Base-by-base conservation (phyloP, 2,329 filamentous ascomycete species). In the Fusarium pseudograminearum region DNA sequence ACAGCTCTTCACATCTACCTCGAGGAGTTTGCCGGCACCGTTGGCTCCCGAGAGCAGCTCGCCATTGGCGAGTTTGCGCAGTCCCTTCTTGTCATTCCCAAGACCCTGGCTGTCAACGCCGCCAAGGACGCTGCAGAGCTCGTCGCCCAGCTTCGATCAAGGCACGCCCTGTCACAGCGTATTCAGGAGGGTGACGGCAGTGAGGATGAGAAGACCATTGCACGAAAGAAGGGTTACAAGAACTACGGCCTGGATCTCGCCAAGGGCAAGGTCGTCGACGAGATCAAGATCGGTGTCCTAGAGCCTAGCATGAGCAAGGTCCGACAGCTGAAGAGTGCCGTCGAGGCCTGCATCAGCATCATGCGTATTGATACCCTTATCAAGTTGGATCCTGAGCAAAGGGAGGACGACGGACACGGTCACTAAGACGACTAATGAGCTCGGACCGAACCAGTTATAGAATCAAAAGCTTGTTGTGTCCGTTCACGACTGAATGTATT, bases 331-430 rank as follows among this genome's bases (percentile, higher is more conserved):
- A 99, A 99, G 91, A 97, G 92, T 82, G 96, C 96, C 30, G 96
- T 99, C 51, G 96, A 99, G 84, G 96, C 96, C 57, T 98, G 96
- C 82, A 97, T 99, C 81, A 93, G 94, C 78, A 98, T 99, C 80
- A 98, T 99, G 96, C 89, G 96, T 77, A 99, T 99, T 79, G 96
- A 99, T 84, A 98, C 96, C 71, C 86, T 99, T 82, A 98, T 99
- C 83, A 97, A 97, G 86, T 84, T 99, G 81, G 96, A 99, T 85
- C 94, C 94, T 20, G 94, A 98, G 71, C 69, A 70, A 85, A 88
- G 91, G 84, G 86, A 90, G 77, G 89, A 89, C 73, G 92, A 97
- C 82, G 94, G 93, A 60, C 93, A 97, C 82, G 93, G 91, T 57
- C 93, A 97, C 83, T 96, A 72, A 66, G 69, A 66, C 56, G 55